phyloP scores from a whole-genome alignment of 2,329 filamentous ascomycete species.

The Aureobasidium sp. region DNA sequence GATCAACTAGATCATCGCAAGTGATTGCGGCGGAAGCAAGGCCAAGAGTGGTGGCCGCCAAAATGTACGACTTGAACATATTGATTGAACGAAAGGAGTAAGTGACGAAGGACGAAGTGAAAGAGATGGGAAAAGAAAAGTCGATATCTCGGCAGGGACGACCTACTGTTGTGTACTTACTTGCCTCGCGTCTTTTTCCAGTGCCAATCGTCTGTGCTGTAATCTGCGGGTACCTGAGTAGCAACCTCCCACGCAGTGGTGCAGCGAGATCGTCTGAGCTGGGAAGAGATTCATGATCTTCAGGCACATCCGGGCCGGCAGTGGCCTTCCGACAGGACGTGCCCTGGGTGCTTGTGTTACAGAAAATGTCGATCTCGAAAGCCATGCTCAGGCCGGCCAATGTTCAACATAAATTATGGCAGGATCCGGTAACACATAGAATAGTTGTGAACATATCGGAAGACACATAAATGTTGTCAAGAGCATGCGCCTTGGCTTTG shows the following conservation, averaged over 20 bases:
- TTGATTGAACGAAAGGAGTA: neutral
- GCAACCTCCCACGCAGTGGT: neutral
- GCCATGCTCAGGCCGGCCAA: neutral
- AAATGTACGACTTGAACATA: constrained; percentile 7
- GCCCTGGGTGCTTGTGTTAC: neutral
- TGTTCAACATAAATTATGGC: neutral
- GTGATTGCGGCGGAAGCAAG: neutral
- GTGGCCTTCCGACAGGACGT: neutral
- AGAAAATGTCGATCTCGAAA: constrained; percentile 11
- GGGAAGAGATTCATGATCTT: constrained; percentile 4
- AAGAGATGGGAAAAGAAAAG: neutral
- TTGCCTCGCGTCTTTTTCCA: neutral
- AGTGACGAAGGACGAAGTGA: neutral
- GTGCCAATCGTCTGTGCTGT: neutral
- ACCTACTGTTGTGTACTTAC: constrained; percentile 6
- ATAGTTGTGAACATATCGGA: neutral
- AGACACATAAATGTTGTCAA: neutral
- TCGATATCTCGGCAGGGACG: neutral
- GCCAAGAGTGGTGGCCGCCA: neutral
- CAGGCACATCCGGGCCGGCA: neutral
- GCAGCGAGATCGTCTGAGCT: neutral
- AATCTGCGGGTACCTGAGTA: constrained; percentile 1
- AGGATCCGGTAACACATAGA: neutral
- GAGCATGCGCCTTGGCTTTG: neutral
- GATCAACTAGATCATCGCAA: neutral